phyloP scores from a whole-genome alignment of 352 stramenopile species.

The Blastocystis sp. region DNA sequence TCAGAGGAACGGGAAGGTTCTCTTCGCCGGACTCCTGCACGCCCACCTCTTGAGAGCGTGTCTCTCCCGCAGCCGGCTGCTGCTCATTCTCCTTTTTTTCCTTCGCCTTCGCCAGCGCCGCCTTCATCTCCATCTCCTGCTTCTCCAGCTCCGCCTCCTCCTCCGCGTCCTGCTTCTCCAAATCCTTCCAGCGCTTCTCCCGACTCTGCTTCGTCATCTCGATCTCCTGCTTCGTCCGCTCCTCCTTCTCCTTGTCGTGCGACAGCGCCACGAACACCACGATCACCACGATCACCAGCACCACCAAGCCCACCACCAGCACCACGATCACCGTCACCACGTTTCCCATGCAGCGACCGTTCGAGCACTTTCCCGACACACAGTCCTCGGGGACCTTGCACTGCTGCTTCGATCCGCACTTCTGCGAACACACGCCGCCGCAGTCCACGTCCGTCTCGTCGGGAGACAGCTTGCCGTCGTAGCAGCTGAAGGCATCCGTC shows the following conservation, averaged over 20 bases:
- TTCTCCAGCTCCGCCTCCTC: constrained; percentile 1
- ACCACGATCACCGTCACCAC: background rate
- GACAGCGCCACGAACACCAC: background rate
- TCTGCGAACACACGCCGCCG: background rate
- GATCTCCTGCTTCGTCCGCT: background rate
- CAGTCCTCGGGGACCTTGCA: background rate
- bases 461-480: background rate
- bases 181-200: background rate
- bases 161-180: constrained; percentile 18
- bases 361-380: background rate
- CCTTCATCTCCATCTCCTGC: background rate
- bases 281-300: background rate
- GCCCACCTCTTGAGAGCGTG: too few species aligned
- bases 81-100: background rate
- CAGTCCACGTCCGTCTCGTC: constrained; percentile 44
- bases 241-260: background rate
- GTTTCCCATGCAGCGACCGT: background rate
- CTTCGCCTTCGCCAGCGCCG: background rate
- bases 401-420: background rate
- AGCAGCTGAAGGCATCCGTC: constrained; percentile 6
- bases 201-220: constrained; percentile 16
- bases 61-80: background rate
- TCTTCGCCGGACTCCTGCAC: too few species aligned
- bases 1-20: too few species aligned
- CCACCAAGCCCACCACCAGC: background rate